phyloP scores from a whole-genome alignment of 2,329 filamentous ascomycete genomes.

The Curvularia spicifera region DNA sequence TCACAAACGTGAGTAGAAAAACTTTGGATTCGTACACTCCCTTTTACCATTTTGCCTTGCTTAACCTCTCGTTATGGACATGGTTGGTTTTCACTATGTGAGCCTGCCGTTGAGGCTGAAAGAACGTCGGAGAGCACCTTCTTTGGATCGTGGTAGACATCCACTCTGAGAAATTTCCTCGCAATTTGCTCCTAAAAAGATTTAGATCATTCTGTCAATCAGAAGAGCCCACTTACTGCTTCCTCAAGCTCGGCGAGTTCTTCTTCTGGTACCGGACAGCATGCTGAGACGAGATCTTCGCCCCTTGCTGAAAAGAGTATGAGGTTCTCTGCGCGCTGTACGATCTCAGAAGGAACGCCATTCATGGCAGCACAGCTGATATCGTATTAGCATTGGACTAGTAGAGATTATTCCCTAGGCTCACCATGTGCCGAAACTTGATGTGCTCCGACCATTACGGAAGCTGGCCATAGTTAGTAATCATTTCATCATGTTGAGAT shows the following conservation, averaged over 20 bases:
- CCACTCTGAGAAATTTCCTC: slow-evolving; percentile 51
- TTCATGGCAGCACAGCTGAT: slow-evolving; percentile 80
- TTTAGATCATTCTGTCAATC: slow-evolving; percentile 14
- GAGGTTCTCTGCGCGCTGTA: slow-evolving; percentile 78
- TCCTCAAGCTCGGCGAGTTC: slow-evolving; percentile 72
- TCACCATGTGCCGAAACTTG: slow-evolving; percentile 80
- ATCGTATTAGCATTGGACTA: slow-evolving; percentile 4
- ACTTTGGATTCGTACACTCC: not conserved
- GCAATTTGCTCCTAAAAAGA: slow-evolving; percentile 50
- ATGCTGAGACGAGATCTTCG: slow-evolving; percentile 77
- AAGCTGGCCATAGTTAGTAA: slow-evolving; percentile 50
- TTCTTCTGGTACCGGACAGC: slow-evolving; percentile 67
- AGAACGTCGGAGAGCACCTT: slow-evolving; percentile 50
- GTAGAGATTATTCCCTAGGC: slow-evolving; percentile 5
- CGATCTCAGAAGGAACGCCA: slow-evolving; percentile 74
- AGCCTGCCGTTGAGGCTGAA: not conserved
- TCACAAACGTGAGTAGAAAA: not conserved
- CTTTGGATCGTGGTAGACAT: slow-evolving; percentile 46
- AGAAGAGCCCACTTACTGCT: slow-evolving; percentile 58
- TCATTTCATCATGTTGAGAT: not conserved
- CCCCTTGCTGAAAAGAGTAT: slow-evolving; percentile 71
- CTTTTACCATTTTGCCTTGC: not conserved
- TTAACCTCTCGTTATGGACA: not conserved
- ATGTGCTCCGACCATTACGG: slow-evolving; percentile 69
- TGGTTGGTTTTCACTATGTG: not conserved